Conservation (phyloP, 2,329 filamentous ascomycete genomes). For the Botrytis fragariae region DNA sequence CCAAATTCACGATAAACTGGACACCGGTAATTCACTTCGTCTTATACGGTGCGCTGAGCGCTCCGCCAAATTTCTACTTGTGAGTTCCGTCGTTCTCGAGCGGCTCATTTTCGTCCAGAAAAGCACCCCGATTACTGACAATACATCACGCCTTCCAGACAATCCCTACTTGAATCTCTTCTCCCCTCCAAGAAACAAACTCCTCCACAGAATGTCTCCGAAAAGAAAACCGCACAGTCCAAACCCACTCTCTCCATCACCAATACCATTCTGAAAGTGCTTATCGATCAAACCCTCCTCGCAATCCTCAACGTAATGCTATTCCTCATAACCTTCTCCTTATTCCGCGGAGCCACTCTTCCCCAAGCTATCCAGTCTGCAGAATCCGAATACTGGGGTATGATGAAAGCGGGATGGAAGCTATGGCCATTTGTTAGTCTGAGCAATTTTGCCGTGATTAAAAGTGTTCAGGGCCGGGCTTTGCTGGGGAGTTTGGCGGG, state of each 20-base stretch:
- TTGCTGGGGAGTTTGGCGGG: constrained; percentile 71
- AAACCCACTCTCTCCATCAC: constrained; percentile 44
- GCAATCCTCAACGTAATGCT: constrained; percentile 63
- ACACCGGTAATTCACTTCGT: constrained; percentile 73
- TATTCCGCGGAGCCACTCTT: constrained; percentile 43
- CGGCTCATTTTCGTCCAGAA: fast-evolving
- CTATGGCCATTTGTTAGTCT: constrained; percentile 71
- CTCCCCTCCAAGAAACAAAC: constrained; percentile 60
- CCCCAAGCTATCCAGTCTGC: constrained; percentile 45
- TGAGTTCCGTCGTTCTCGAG: constrained; percentile 38
- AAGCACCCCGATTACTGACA: background rate
- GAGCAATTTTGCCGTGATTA: constrained; percentile 65
- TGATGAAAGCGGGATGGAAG: constrained; percentile 68
- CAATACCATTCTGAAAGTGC: constrained; percentile 40
- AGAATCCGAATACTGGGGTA: constrained; percentile 57
- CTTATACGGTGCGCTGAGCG: constrained; percentile 68
- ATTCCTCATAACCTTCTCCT: constrained; percentile 56
- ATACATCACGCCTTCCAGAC: constrained; percentile 45
- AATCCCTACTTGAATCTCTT: constrained; percentile 68
- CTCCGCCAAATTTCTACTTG: constrained; percentile 84
- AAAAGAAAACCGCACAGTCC: constrained; percentile 32
- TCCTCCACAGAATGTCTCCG: background rate
- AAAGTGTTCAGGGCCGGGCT: constrained; percentile 68
- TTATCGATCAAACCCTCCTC: constrained; percentile 60
- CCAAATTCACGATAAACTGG: constrained; percentile 60